Percentiles rank a stretch among this genome's conserved stretches.
These are phyloP conservation scores for Colletotrichum coccodes DNA, from an alignment of 2,329 filamentous ascomycete species.

Conservation along the genomic window DNA sequence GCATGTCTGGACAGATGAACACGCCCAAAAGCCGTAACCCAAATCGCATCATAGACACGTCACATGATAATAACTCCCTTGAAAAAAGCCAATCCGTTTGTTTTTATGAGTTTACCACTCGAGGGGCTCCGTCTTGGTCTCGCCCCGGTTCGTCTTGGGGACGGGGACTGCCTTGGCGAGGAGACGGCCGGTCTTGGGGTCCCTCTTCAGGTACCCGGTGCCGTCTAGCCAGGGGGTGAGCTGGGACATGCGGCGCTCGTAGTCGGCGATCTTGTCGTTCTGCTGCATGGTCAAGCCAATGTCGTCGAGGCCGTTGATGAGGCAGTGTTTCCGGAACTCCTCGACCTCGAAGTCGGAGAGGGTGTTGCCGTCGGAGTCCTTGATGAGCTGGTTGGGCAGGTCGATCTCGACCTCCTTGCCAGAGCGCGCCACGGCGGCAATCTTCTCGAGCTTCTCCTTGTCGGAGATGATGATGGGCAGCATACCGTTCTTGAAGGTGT, in stretches of 20 bases:
- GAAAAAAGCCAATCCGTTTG: slow-evolving; percentile 14
- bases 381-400: slow-evolving; percentile 85
- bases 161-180: slow-evolving; percentile 73
- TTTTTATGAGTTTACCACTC: slow-evolving; percentile 74
- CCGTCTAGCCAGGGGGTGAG: slow-evolving; percentile 95
- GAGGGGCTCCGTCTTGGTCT: slow-evolving; percentile 84
- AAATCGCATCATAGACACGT: slow-evolving; percentile 27
- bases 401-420: slow-evolving; percentile 91
- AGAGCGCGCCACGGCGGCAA: slow-evolving; percentile 81
- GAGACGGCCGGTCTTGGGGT: slow-evolving; percentile 64
- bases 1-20: neutral
- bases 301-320: slow-evolving; percentile 93
- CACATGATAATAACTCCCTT: slow-evolving; percentile 25
- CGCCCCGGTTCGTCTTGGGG: slow-evolving; percentile 88
- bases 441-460: slow-evolving; percentile 70
- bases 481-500: slow-evolving; percentile 99
- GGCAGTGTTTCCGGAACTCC: slow-evolving; percentile 92
- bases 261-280: slow-evolving; percentile 86
- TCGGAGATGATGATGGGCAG: slow-evolving; percentile 83
- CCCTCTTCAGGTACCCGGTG: slow-evolving; percentile 77
- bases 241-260: slow-evolving; percentile 80
- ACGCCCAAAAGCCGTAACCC: slow-evolving; percentile 15
- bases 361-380: slow-evolving; percentile 76
- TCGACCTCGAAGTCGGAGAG: slow-evolving; percentile 89
- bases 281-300: slow-evolving; percentile 94